phyloP scores from a whole-genome alignment of 1,284 basidiomycete species.

The Bondarzewia mesenterica region DNA sequence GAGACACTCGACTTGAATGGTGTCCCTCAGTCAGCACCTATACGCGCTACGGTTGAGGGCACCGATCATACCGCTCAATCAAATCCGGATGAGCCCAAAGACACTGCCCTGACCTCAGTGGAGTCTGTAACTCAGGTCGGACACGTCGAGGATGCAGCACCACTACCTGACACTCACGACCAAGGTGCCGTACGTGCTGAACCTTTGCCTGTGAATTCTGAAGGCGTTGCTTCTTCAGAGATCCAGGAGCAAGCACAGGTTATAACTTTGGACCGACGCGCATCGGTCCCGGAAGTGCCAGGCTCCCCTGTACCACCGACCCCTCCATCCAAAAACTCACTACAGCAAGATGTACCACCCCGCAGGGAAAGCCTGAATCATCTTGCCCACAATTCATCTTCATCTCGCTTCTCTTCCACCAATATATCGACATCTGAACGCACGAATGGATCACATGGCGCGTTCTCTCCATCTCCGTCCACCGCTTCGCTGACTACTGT shows the following conservation, averaged over 20 bases:
- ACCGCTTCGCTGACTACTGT: neutral
- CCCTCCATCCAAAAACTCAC: neutral
- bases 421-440: constrained; percentile 6
- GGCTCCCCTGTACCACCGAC: neutral
- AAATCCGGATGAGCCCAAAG: neutral
- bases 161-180: neutral
- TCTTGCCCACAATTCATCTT: neutral
- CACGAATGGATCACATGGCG: constrained; percentile 8
- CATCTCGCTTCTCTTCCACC: constrained; percentile 1
- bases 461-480: constrained; percentile 8
- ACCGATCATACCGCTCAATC: neutral
- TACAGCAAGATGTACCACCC: neutral
- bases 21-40: neutral
- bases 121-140: too few species aligned
- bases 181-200: neutral
- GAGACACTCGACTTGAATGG: neutral
- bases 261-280: neutral
- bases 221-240: too few species aligned
- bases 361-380: neutral
- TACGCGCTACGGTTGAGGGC: neutral
- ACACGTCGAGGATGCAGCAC: neutral
- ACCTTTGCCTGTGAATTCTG: neutral
- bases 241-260: neutral
- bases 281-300: neutral
- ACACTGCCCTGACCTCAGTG: too few species aligned